Base-by-base conservation (phyloP, 1,284 basidiomycete genomes). In the Tilletia caries region DNA sequence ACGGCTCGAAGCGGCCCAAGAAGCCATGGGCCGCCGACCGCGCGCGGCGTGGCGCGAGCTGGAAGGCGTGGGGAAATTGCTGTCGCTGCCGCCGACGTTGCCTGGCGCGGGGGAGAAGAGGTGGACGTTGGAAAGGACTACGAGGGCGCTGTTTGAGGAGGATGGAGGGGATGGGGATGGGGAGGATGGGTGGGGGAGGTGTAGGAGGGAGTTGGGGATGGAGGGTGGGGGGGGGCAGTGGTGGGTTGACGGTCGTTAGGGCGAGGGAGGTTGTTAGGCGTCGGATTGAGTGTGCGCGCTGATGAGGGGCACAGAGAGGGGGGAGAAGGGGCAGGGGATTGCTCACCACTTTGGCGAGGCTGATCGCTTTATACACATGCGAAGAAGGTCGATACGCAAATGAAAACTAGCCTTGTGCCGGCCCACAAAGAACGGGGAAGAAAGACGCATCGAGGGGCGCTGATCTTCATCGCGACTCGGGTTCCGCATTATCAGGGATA, bases 11-110 rank as follows among this genome's bases (percentile, higher is more conserved):
- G 43, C 37, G 34, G 50, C 6, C 20, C 41, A 43, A 10, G 48
- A 71, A 0, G 37, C 71, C n/a, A 67, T 79, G 1, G 79, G 79
- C 1, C 70, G 75, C 3, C 66, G 65, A n/a, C 79, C 79, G 0
- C 66, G 74, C 15, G 67, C 70, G 10, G 32, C 68, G 0, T 81
- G 79, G 79, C 71, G 69, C 71, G 70, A 73, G 67, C 65, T 73
- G 69, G 71, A 70, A 67, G 71, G 69, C 68, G 70, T 68, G 67
- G 70, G 64, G 64, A 69, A 64, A 62, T 68, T 76, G 8, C 60
- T 76, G 25, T 46, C 66, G 3, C 43, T 76, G 6, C 71, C 71
- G 3, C 18, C 54, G 2, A 62, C 67, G 0, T 12, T 33, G 32
- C 27, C 27, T 20, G 27, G 27, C 15, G 32, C 58, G 10, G 20